Base-by-base conservation (phyloP, 768 basidiomycete species). In the Hemileccinum rubropunctum region DNA sequence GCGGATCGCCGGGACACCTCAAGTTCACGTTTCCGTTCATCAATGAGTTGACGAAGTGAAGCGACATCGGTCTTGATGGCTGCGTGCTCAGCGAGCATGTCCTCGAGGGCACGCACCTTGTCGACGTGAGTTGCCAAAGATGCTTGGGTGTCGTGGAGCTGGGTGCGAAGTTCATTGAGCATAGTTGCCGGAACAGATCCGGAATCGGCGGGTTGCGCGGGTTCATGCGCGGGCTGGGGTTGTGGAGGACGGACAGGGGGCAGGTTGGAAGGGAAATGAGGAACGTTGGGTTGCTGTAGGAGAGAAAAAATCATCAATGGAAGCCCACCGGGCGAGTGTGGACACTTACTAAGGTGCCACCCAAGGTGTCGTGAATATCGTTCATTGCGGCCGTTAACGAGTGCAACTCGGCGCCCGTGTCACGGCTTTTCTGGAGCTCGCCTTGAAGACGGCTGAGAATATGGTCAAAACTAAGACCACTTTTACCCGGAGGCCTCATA, bases 371-470 rank as follows among this genome's bases (percentile, higher is more conserved):
- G 52, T 91, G 86, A 38, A 98, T 90, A n/a, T 97, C 93, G 36
- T 75, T 81, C 81, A 99, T 91, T 4, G 88, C 78, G 12, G 79
- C 79, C 14, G 81, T 86, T 28, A 98, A 71, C 1, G 80, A 80
- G 53, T 84, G 82, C 4, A 99, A 74, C 62, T 98, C 95, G 1
- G 84, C 76, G 13, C 91, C 91, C 0, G 95, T 97, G 63, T 98
- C 95, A 15, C 91, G 82, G 61, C 91, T 93, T 72, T 95, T 97
- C 71, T 89, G 87, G n/a, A 98, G 81, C 65, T 98, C 95, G 55
- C 85, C 84, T 65, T 98, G 95, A 3, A 98, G 74, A 32, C 91
- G 82, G 48, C 78, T 88, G 39, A 98, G 72, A 45, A 98, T 92
- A 59, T 94, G 90, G 60, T 98, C 95, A 63, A 98, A 95, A 8